These are phyloP conservation scores for Euphorbia lathyris DNA, from an alignment of 345 rosid species.

Conservation along the genomic window DNA sequence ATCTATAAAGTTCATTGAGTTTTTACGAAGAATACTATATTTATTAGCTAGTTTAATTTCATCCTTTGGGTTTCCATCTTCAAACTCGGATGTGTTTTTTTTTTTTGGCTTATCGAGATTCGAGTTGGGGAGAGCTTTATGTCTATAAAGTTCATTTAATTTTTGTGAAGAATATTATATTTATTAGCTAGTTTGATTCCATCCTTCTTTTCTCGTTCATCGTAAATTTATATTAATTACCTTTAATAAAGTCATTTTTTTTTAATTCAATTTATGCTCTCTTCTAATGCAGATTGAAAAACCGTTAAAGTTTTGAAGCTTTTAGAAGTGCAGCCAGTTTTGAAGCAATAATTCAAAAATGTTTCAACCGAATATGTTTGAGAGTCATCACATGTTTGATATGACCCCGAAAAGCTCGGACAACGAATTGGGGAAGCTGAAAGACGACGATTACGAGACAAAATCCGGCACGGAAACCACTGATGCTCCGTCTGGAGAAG, in stretches of 20 bases:
- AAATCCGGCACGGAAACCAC: constrained; percentile 69
- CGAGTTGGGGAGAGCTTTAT: no score
- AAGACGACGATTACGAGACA: constrained; percentile 76
- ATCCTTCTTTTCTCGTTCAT: background rate
- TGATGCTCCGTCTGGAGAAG: constrained; percentile 65
- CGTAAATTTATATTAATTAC: background rate
- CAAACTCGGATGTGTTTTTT: no score
- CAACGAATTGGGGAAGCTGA: constrained; percentile 50
- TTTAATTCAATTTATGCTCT: background rate
- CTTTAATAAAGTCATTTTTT: background rate
- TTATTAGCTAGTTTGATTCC: no score
- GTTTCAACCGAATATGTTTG: constrained; percentile 77
- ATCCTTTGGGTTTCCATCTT: no score
- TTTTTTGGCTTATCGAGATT: no score
- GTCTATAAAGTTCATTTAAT: background rate
- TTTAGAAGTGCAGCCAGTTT: background rate
- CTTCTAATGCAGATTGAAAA: constrained; percentile 1
- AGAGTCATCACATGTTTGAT: constrained; percentile 63
- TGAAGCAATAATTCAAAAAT: constrained; percentile 20
- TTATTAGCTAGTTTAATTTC: no score
- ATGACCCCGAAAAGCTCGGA: constrained; percentile 56
- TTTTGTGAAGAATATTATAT: no score
- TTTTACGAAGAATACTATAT: no score
- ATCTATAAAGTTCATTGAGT: background rate
- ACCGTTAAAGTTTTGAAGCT: background rate